Conservation (phyloP, 208 protist species). For the Trypanosoma scelopori region DNA sequence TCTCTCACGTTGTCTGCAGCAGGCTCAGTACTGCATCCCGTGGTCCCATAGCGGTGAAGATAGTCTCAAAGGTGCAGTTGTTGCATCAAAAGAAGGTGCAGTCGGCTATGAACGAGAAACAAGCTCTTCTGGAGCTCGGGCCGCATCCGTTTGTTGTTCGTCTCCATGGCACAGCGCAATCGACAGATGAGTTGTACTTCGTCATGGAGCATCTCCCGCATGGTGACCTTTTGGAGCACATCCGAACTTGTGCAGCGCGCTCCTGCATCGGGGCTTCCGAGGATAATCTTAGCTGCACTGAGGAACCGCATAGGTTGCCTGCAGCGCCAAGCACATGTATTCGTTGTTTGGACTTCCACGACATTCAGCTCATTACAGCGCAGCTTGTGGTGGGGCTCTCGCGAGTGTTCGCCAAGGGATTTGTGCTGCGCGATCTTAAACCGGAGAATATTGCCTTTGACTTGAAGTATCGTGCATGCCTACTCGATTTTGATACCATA, state of each 20-base stretch:
- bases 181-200: slow-evolving; percentile 90
- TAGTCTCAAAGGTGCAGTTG: slow-evolving; percentile 86
- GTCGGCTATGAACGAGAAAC: slow-evolving; percentile 84
- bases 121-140: slow-evolving; percentile 51
- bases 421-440: slow-evolving; percentile 89
- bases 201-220: slow-evolving; percentile 93
- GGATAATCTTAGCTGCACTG: background rate
- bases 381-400: slow-evolving; percentile 73
- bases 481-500: slow-evolving; percentile 90
- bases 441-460: slow-evolving; percentile 90
- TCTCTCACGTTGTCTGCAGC: slow-evolving; percentile 74
- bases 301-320: slow-evolving; percentile 20
- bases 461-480: slow-evolving; percentile 66
- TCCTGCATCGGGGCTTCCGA: background rate
- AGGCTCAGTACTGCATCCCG: slow-evolving; percentile 29
- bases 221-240: slow-evolving; percentile 92
- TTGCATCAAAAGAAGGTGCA: slow-evolving; percentile 86
- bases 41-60: slow-evolving; percentile 77
- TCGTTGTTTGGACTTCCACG: slow-evolving; percentile 75
- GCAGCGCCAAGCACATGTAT: slow-evolving; percentile 24
- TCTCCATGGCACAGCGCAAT: slow-evolving; percentile 88
- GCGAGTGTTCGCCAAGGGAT: slow-evolving; percentile 48
- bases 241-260: slow-evolving; percentile 37
- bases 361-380: slow-evolving; percentile 83
- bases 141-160: slow-evolving; percentile 79